Evolutionary conservation across 208 protist genomes (phyloP), one percentile per base, ranked within the genome.

Genomic region (Trypanosoma boissoni): DNA sequence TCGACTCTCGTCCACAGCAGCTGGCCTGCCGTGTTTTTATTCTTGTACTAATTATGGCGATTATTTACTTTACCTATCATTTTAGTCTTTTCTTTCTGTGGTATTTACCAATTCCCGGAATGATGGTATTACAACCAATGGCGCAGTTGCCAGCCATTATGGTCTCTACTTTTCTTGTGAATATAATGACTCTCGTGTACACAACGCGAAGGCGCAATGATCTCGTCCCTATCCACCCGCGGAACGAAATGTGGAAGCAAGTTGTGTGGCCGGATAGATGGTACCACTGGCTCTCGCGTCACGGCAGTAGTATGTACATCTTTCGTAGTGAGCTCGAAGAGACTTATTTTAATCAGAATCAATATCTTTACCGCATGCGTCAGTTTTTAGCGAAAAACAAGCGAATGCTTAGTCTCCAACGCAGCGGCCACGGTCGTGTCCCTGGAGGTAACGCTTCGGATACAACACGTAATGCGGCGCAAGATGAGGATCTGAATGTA

Each of bases 251-350:
- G 7, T 96, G 91, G 88, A 88, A 87, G 73, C 51, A 63, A 39
- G 86, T 93, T 70, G 77, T 91, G 50, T 96, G 91, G 91, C 85
- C 82, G 2, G 72, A 92, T 58, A 64, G 66, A 53, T 96, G 87
- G 85, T 88, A 93, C 50, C 72, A 70, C 32, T 96, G 87, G 86
- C 60, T 96, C 29, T 64, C 65, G 26, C 76, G 78, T 12, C 91
- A 94, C 58, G 91, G 91, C 31, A 85, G 87, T n/a, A 89, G 84
- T 23, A 86, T 91, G 74, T 96, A 96, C 70, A 83, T 96, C 72
- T 96, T 96, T 58, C 44, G 55, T 44, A 83, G 64, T 6, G 83
- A 94, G 24, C 55, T 36, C 1, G 83, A 94, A 61, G 87, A 96
- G 63, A 72, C 57, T 6, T 55, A 37, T 24, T 93, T 93, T 64